These are phyloP conservation scores for Colletotrichum costaricense DNA, from an alignment of 2,329 filamentous ascomycete genomes.

Conservation along the genomic window DNA sequence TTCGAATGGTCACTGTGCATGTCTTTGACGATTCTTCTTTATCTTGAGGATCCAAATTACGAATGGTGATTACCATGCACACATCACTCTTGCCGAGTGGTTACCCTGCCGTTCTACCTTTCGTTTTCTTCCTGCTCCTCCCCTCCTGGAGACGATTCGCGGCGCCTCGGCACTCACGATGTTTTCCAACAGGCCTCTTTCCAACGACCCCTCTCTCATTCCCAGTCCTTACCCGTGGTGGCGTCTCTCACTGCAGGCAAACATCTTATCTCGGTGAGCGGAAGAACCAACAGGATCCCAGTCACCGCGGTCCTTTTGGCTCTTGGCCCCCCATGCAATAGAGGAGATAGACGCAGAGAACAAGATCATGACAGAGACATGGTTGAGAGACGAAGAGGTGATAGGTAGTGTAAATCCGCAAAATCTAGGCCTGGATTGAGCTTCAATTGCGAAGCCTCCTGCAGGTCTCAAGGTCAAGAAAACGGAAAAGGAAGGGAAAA, in stretches of 20 bases:
- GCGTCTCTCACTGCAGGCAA: slow-evolving; percentile 26
- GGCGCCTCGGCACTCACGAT: not conserved
- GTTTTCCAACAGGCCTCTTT: not conserved
- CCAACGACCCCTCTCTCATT: not conserved
- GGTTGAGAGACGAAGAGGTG: not conserved
- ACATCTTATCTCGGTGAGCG: slow-evolving; percentile 19
- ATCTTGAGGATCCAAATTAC: not conserved
- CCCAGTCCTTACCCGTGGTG: slow-evolving; percentile 16
- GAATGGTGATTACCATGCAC: not conserved
- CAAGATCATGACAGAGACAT: not conserved
- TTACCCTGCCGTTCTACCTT: not conserved
- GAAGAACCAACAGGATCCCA: not conserved
- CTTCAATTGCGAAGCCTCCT: not conserved
- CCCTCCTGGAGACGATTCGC: not conserved
- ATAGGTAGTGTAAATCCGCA: not conserved
- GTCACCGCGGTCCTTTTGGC: not conserved
- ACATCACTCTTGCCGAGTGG: slow-evolving; percentile 6
- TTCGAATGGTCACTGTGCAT: slow-evolving; percentile 25
- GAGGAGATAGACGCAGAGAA: not conserved
- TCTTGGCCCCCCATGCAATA: not conserved
- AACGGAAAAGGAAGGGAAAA: not conserved
- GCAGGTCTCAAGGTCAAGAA: not conserved
- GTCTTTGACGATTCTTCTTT: not conserved
- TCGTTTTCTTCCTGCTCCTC: not conserved
- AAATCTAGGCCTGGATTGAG: not conserved